Base-by-base conservation (phyloP, 139 green algal genomes). In the Chlorella sorokiniana region DNA sequence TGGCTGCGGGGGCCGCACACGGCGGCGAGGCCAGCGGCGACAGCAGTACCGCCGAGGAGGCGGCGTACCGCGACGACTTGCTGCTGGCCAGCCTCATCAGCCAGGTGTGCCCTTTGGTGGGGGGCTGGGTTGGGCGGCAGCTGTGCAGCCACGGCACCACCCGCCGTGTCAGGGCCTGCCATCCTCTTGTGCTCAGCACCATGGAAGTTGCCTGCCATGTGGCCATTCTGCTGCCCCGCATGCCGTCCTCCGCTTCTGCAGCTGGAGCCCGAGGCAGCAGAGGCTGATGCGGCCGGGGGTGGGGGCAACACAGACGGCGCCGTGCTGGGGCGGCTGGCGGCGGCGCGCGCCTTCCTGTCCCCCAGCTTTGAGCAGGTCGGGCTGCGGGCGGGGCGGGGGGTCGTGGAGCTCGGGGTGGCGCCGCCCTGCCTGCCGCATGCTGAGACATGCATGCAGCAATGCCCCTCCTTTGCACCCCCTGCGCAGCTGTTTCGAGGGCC, bases 301-400 rank as follows among this genome's bases (percentile, higher is more conserved):
- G 29, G 67, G 40, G 51, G 67, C n/a, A 33, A 9, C 31, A 20
- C 11, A 16, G 54, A 56, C 18, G 73, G 54, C 14, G 23, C 73
- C 20, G 69, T 67, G 31, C 52, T 86, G 73, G 82, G 82, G 3
- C 42, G 41, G 3, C 56, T 63, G 10, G 61, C 44, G 0, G 82
- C 71, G 1, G 82, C 82, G 14, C 69, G 82, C 5, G 82, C 82
- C 56, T 86, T 86, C 44, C 76, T 86, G 63, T 78, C 67, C 23
- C 82, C 82, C 37, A 67, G 65, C 16, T 75, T 86, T 29, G 82
- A 86, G 71, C 41, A 54, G 69, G 54, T 79, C 7, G 8, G 31
- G 2, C 3, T 22, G 5, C 3, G 3, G 3, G 3, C 38, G 31
- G 1, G 63, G 63, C 45, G 1, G 27, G 3, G 3, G 5, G 14